Evolutionary conservation across 148 eudicot genomes (phyloP), one percentile per base, ranked within the genome.

Genomic region (Cornus florida): DNA sequence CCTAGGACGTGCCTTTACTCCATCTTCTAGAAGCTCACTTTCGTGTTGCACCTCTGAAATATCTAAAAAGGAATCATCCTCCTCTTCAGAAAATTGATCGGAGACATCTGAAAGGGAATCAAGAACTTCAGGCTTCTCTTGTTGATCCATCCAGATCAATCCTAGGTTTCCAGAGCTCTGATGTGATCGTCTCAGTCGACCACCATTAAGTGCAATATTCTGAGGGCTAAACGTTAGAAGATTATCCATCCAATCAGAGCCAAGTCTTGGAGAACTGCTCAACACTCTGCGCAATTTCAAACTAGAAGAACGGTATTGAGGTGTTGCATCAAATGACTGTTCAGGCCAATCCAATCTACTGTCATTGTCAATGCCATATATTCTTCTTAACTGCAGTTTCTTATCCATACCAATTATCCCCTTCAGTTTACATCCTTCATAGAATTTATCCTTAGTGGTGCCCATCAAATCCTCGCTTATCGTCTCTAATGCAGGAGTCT

Each of bases 271-370:
- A 22, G 87, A 85, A 73, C 95, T 88, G 83, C 93, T 91, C 2
- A 87, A 24, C 69, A 86, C 92, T 70, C 94, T 86, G 8, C 96
- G 83, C 60, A 88, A 74, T 28, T 87, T 94, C 23, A 76, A 24
- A 35, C 70, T 69, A 59, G 97, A 84, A 50, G 90, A 84, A 13
- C 82, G 82, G 75, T 48, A 82, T 14, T 84, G 90, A 79, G 90
- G 71, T 17, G 86, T 74, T 35, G 84, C 46, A 66, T 89, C 90
- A 46, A 93, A 59, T 35, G 86, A 80, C 35, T 77, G 83, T 60
- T 88, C 92, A 38, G 92, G 97, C 93, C 94, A 88, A 68, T 90
- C 94, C 73, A 95, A 75, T 80, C 88, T 81, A 72, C 82, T 81
- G 13, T 83, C 92, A 81, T 88, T 80, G 71, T 88, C 93, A 62